Conservation (phyloP, 495 filamentous ascomycete species). For the Lasiosphaeria hispida region DNA sequence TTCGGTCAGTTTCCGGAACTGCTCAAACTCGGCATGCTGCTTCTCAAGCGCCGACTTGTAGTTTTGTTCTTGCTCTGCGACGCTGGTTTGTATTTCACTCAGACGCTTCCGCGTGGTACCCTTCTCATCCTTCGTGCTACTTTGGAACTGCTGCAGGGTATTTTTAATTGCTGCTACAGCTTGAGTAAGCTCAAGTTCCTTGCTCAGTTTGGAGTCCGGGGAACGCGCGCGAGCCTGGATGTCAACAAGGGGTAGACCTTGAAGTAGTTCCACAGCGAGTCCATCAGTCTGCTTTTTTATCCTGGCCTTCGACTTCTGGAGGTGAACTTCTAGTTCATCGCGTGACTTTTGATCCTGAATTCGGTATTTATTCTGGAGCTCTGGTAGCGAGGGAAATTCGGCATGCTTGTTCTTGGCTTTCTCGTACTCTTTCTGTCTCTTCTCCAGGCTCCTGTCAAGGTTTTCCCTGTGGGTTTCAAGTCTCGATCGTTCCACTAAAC, state of each 20-base stretch:
- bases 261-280: not conserved
- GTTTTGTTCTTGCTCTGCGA: not conserved
- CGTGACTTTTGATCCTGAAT: constrained; percentile 1
- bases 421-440: constrained; percentile 25
- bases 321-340: not conserved
- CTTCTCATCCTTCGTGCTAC: not conserved
- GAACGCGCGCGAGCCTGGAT: no score
- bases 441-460: constrained; percentile 13
- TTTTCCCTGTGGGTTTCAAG: constrained; percentile 10
- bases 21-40: constrained; percentile 8
- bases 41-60: constrained; percentile 6
- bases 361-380: constrained; percentile 27
- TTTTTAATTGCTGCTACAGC: not conserved
- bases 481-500: not conserved
- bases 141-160: not conserved
- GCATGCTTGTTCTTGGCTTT: constrained; percentile 21
- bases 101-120: not conserved
- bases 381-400: constrained; percentile 32
- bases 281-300: not conserved
- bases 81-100: not conserved
- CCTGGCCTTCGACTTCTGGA: constrained; percentile 1
- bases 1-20: constrained; percentile 2
- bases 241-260: no score
- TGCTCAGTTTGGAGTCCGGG: not conserved
- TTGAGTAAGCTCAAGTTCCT: constrained; percentile 6